Evolutionary conservation across 139 green algal genomes (phyloP).

Genomic region (Tetradesmus obliquus): DNA sequence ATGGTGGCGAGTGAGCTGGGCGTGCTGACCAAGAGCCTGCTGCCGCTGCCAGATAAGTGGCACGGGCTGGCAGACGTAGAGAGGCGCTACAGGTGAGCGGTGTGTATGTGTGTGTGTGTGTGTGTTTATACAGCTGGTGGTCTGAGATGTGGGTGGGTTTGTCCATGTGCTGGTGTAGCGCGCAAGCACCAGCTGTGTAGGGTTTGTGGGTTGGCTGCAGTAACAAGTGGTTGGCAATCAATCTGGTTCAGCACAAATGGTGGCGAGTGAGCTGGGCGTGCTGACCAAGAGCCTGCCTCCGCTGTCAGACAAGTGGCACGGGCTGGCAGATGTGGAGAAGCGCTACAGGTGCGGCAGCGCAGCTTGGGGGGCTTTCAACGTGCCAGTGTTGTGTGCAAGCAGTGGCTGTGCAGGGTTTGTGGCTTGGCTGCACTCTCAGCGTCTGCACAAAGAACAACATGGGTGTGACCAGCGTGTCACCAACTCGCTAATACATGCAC

Average conservation of each 20-base stretch:
- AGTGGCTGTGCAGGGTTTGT: background rate
- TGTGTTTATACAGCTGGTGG: background rate
- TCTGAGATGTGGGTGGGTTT: too few species aligned
- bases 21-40: conserved; percentile 96
- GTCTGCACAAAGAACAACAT: too few species aligned
- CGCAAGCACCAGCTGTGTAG: background rate
- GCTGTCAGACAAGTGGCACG: conserved; percentile 99
- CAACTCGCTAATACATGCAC: too few species aligned
- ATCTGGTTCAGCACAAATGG: too few species aligned
- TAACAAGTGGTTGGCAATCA: too few species aligned
- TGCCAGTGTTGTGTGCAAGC: background rate
- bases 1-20: conserved; percentile 62
- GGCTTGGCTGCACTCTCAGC: too few species aligned
- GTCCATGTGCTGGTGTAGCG: background rate
- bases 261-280: conserved; percentile 66
- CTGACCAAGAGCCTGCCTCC: conserved; percentile 97
- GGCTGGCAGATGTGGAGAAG: conserved; percentile 95
- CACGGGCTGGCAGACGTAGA: conserved; percentile 97
- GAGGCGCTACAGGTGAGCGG: conserved; percentile 88
- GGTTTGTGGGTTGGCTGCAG: background rate
- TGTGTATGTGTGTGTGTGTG: background rate
- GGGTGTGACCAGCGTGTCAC: too few species aligned
- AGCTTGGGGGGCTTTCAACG: background rate
- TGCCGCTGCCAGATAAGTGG: conserved; percentile 98
- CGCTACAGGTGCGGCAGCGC: conserved; percentile 69